Percentiles rank a stretch among this genome's conserved stretches.
Conservation (phyloP, 176 grass and related monocot species). For the Cenchrus fungigraminus region DNA sequence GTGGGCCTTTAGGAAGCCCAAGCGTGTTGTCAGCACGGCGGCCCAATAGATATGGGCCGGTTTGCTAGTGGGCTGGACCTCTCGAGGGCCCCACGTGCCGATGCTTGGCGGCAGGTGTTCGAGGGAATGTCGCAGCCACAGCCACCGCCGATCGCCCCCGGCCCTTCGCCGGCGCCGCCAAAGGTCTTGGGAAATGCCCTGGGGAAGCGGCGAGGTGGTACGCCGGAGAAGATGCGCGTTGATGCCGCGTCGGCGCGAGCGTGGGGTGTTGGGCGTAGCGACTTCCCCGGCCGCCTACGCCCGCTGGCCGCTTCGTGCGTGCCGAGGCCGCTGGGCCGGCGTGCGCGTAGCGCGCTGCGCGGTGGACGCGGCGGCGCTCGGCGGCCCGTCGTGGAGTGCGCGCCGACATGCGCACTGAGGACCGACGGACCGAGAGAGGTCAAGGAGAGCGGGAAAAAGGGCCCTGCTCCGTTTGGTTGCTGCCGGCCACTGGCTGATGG, state of each 20-base stretch:
- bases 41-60: neutral
- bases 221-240: neutral
- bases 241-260: neutral
- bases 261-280: neutral
- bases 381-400: neutral
- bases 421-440: too few relatives aligned
- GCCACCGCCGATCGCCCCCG: too few relatives aligned
- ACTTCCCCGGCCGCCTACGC: neutral
- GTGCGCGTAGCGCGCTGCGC: neutral
- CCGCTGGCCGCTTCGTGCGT: neutral
- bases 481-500: too few relatives aligned
- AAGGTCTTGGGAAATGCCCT: neutral
- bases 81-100: neutral
- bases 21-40: too few relatives aligned
- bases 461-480: too few relatives aligned
- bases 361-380: neutral
- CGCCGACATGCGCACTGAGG: conserved; percentile 26
- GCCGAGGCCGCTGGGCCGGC: neutral
- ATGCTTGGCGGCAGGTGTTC: too few relatives aligned
- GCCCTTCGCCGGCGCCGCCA: neutral
- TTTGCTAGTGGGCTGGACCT: neutral
- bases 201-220: neutral
- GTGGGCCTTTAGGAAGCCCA: neutral
- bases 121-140: neutral
- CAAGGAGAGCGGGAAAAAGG: too few relatives aligned